phyloP scores from a whole-genome alignment of 1,284 basidiomycete genomes.

The Cutaneotrichosporon dermatis region DNA sequence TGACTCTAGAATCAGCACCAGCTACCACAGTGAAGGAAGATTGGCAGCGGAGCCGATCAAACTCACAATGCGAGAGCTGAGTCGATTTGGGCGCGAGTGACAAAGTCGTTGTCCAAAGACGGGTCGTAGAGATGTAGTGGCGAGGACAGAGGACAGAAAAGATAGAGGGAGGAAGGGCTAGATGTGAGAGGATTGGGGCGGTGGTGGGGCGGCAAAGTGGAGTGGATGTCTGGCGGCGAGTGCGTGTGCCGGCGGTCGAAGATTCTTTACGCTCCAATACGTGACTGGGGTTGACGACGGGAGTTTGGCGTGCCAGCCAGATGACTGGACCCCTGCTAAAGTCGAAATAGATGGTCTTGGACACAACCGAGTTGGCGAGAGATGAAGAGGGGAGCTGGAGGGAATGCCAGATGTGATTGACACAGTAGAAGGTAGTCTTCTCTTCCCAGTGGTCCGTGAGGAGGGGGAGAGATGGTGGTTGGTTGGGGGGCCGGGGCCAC shows the following conservation, averaged over 20 bases:
- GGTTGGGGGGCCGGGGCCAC: background rate
- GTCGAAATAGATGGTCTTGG: no score
- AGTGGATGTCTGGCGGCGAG: background rate
- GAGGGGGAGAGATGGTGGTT: no score
- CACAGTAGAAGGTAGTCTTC: background rate
- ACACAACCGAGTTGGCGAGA: no score
- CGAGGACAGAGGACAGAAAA: no score
- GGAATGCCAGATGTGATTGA: background rate
- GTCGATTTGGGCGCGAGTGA: background rate
- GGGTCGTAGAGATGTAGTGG: background rate
- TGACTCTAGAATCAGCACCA: no score
- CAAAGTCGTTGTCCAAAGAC: background rate
- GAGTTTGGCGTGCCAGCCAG: background rate
- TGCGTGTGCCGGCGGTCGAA: conserved; percentile 5
- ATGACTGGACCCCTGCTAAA: no score
- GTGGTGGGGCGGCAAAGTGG: background rate
- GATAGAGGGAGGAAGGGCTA: background rate
- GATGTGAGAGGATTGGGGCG: background rate
- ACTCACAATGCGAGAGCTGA: no score
- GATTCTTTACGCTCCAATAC: conserved; percentile 2
- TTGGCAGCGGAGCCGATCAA: no score
- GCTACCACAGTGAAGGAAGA: no score
- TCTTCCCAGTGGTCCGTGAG: background rate
- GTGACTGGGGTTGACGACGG: conserved; percentile 2
- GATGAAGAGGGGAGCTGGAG: background rate